Conservation (phyloP, 2,329 filamentous ascomycete genomes). For the Stachybotrys chlorohalonatus region DNA sequence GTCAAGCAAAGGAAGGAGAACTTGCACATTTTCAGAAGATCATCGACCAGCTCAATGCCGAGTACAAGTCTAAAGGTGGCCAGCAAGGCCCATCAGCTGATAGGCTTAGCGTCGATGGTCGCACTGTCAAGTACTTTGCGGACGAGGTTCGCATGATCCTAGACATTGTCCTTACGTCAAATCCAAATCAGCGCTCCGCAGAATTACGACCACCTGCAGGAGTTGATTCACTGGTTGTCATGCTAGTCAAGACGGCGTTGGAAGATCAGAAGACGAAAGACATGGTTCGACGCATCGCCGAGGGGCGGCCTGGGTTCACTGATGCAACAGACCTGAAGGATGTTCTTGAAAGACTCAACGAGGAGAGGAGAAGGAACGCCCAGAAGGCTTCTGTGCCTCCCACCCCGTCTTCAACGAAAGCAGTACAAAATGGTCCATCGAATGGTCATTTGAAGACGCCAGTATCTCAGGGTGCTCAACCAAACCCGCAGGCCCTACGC, state of each 20-base stretch:
- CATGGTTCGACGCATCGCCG: constrained; percentile 45
- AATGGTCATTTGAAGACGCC: constrained; percentile 19
- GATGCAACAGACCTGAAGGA: constrained; percentile 47
- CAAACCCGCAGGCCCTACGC: constrained; percentile 44
- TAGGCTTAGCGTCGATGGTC: constrained; percentile 43
- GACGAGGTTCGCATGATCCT: constrained; percentile 48
- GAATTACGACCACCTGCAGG: constrained; percentile 44
- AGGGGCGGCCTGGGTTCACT: constrained; percentile 38
- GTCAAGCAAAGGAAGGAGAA: constrained; percentile 61
- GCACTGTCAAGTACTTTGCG: constrained; percentile 51
- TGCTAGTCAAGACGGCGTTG: constrained; percentile 47
- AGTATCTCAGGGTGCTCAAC: constrained; percentile 9
- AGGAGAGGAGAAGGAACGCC: constrained; percentile 28
- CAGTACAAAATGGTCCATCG: constrained; percentile 18
- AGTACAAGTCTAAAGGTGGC: constrained; percentile 43
- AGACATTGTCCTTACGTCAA: constrained; percentile 49
- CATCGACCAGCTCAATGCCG: constrained; percentile 65
- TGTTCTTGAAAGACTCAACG: constrained; percentile 38
- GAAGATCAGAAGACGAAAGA: constrained; percentile 40
- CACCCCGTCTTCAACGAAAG: constrained; percentile 17
- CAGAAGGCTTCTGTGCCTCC: constrained; percentile 9
- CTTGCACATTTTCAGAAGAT: constrained; percentile 70
- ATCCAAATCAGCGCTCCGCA: constrained; percentile 44
- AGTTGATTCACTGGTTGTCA: constrained; percentile 46
- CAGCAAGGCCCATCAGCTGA: constrained; percentile 46